Conservation (phyloP, 1,284 basidiomycete species). For the Leccinum laetum region DNA sequence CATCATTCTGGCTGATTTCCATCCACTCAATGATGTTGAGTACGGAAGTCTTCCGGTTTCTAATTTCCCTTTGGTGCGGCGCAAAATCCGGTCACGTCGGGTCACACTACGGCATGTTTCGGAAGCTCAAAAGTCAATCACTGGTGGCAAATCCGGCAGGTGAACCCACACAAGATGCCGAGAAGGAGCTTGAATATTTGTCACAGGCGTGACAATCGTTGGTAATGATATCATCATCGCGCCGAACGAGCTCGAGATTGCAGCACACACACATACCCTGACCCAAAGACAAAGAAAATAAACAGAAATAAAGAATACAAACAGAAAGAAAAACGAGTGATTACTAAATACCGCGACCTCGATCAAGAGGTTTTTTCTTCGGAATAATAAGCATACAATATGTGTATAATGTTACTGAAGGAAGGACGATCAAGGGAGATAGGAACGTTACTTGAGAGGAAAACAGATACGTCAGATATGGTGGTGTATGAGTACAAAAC, state of each 20-base stretch:
- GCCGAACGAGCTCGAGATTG: no score
- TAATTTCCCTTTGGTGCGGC: neutral
- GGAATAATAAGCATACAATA: neutral
- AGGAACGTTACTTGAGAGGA: neutral
- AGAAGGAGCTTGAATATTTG: no score
- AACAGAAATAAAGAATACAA: constrained; percentile 2
- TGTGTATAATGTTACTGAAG: constrained; percentile 1
- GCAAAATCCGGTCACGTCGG: neutral
- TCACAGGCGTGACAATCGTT: no score
- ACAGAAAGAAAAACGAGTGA: neutral
- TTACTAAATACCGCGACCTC: constrained; percentile 1
- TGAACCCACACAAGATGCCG: no score
- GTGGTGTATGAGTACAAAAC: constrained; percentile 14
- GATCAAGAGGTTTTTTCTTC: neutral
- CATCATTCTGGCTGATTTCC: neutral
- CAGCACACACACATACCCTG: no score
- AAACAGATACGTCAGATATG: constrained; percentile 12
- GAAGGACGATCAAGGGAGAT: neutral
- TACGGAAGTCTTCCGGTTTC: neutral
- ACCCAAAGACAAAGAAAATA: no score
- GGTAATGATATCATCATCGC: no score
- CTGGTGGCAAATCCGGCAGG: no score
- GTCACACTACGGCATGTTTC: neutral
- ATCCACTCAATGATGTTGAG: neutral
- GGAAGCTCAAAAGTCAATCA: neutral